These are phyloP conservation scores for Diaporthe ampelina DNA, from an alignment of 2,329 filamentous ascomycete species.

Conservation along the genomic window DNA sequence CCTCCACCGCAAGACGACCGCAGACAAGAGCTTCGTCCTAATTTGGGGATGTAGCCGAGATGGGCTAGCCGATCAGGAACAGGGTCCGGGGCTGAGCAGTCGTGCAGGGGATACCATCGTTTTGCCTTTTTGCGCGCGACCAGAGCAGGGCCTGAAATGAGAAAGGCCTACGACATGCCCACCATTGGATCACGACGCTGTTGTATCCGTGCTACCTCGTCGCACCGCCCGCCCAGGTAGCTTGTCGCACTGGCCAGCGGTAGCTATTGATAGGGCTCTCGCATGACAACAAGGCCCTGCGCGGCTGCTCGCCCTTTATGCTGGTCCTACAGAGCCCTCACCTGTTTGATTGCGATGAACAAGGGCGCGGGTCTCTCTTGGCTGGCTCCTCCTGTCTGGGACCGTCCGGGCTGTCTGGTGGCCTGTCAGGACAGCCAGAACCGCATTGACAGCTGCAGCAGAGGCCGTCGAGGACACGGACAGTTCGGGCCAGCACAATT, in stretches of 20 bases:
- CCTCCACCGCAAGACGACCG: constrained; percentile 5
- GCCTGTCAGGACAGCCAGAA: not conserved
- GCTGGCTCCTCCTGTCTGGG: not conserved
- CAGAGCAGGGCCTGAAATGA: constrained; percentile 27
- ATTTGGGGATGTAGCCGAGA: constrained; percentile 32
- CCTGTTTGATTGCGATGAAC: constrained; percentile 33
- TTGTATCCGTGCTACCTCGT: constrained; percentile 31
- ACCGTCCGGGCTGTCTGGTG: not conserved
- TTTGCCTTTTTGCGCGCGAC: constrained; percentile 28
- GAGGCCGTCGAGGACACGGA: constrained; percentile 22
- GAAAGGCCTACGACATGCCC: constrained; percentile 26
- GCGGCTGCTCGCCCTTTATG: constrained; percentile 4
- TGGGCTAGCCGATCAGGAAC: constrained; percentile 30
- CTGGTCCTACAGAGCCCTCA: constrained; percentile 1
- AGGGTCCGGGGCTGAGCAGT: constrained; percentile 16
- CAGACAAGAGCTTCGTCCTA: constrained; percentile 25
- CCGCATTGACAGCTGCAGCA: constrained; percentile 26
- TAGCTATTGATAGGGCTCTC: constrained; percentile 27
- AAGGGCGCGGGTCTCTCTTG: constrained; percentile 13
- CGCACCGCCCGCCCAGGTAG: not conserved
- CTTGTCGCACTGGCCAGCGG: not conserved
- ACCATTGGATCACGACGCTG: constrained; percentile 32
- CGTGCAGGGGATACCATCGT: constrained; percentile 1
- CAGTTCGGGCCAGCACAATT: constrained; percentile 24
- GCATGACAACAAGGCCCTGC: constrained; percentile 9